These are phyloP conservation scores for Talaromyces sp. DNA, from an alignment of 2,329 filamentous ascomycete genomes.

Conservation along the genomic window DNA sequence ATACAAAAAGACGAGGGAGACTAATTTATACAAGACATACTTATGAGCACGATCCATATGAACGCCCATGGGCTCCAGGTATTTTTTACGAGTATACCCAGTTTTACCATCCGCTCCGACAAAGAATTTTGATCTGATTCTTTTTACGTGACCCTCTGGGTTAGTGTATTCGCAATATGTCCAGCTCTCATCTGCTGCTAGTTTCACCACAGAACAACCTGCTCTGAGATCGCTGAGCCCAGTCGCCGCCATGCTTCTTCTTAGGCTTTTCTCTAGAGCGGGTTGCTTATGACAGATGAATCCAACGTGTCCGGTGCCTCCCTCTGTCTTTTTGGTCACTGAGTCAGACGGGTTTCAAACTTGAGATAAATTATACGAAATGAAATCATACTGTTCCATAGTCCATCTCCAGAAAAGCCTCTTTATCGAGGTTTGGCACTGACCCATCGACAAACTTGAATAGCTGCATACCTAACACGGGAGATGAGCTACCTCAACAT, in stretches of 20 bases:
- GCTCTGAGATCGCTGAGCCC: not conserved
- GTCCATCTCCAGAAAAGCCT: constrained; percentile 5
- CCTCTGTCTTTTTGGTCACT: constrained; percentile 16
- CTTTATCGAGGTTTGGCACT: not conserved
- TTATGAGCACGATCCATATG: constrained; percentile 22
- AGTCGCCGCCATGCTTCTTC: constrained; percentile 1
- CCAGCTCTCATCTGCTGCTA: not conserved
- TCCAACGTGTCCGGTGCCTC: constrained; percentile 24
- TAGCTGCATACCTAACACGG: constrained; percentile 11
- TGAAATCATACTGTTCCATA: not conserved
- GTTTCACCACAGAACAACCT: not conserved
- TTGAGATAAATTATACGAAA: not conserved
- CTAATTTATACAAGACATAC: not conserved
- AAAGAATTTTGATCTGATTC: constrained; percentile 1
- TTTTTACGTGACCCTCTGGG: not conserved
- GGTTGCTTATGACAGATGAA: constrained; percentile 26
- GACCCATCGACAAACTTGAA: constrained; percentile 9
- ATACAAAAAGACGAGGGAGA: not conserved
- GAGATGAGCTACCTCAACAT: constrained; percentile 1
- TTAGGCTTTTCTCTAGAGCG: constrained; percentile 18
- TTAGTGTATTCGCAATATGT: constrained; percentile 4
- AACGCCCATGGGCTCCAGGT: constrained; percentile 39
- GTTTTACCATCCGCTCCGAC: constrained; percentile 44
- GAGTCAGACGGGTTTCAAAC: not conserved
- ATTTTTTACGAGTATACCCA: constrained; percentile 41